Conservation (phyloP, 345 rosid genomes). For the Dovyalis caffra region DNA sequence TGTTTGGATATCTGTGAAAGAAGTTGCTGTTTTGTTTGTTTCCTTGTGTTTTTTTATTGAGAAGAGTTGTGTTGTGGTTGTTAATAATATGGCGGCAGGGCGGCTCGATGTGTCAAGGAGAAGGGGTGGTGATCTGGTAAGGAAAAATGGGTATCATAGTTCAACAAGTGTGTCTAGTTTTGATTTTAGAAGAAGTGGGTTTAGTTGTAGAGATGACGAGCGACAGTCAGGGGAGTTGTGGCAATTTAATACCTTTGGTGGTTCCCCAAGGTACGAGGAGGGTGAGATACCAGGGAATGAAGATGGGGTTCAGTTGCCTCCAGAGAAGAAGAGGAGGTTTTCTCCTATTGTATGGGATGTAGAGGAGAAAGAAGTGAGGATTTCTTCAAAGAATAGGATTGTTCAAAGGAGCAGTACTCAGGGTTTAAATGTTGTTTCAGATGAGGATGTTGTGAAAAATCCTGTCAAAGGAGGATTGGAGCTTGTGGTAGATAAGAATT, state of each 20-base stretch:
- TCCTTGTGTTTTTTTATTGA: slow-evolving; percentile 26
- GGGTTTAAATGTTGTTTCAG: slow-evolving; percentile 9
- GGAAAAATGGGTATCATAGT: slow-evolving; percentile 1
- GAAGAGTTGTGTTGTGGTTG: slow-evolving; percentile 47
- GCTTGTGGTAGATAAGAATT: slow-evolving; percentile 20
- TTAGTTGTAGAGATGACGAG: slow-evolving; percentile 15
- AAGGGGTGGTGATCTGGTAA: slow-evolving; percentile 21
- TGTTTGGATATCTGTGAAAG: slow-evolving; percentile 23
- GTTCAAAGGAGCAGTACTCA: slow-evolving; percentile 13
- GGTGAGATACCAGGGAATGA: slow-evolving; percentile 14
- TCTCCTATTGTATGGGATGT: slow-evolving; percentile 52
- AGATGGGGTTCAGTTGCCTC: slow-evolving; percentile 34
- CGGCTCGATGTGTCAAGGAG: slow-evolving; percentile 51
- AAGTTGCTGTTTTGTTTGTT: slow-evolving; percentile 2
- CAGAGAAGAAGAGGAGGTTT: slow-evolving; percentile 62
- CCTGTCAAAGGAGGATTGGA: slow-evolving; percentile 11
- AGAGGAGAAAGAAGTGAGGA: slow-evolving; percentile 33
- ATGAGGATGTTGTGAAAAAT: slow-evolving; percentile 22
- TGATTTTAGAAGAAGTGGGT: slow-evolving; percentile 20
- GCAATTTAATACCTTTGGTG: slow-evolving; percentile 5
- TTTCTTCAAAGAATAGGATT: slow-evolving; percentile 28
- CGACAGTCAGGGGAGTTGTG: neutral
- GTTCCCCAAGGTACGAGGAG: slow-evolving; percentile 16
- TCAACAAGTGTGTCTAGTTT: neutral
- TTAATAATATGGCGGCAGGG: slow-evolving; percentile 77